Base-by-base conservation (phyloP, 1,139 yeast species). In the Lodderomyces beijingensis region DNA sequence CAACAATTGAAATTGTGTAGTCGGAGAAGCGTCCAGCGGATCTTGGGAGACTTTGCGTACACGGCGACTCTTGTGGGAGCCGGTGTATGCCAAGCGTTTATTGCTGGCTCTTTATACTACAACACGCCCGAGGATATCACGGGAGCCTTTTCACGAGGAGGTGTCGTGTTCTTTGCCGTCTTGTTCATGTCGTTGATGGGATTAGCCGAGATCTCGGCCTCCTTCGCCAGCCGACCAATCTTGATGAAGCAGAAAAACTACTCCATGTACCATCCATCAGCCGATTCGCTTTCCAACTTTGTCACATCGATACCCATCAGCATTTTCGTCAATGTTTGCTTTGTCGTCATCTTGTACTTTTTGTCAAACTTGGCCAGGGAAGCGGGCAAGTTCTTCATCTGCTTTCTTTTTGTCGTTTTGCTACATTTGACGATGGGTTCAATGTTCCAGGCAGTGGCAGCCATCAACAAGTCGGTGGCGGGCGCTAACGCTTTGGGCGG, bases 111-210 rank as follows among this genome's bases (percentile, higher is more conserved):
- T 0, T 52, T 73, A 35, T 74, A 58, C 47, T 71, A 65, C 43
- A 61, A 69, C 38, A 57, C 71, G 12, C 73, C 79, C 1, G 40
- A 46, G 7, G 28, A 47, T 9, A 59, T 56, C 12, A 34, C 50
- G 10, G 81, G 82, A 39, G 71, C 79, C 1, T 77, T 74, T 42
- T 67, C 80, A 8, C 63, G 80, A 51, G 77, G 79, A 44, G 81
- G 80, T 59, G 62, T 66, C 28, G 50, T 76, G 19, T 76, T 74
- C 53, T 76, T 76, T 45, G 53, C 73, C 26, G 55, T 73, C 17
- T 58, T 77, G 40, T 76, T 69, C 50, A 73, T 70, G 55, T 64
- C 77, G 10, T 57, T 77, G 44, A 66, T 74, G 64, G 71, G 77
- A 29, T 48, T 77, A 36, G 78, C 81, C 12, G 77, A 74, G 45